Evolutionary conservation across 768 basidiomycete genomes (phyloP).

Genomic region (Vararia minispora): DNA sequence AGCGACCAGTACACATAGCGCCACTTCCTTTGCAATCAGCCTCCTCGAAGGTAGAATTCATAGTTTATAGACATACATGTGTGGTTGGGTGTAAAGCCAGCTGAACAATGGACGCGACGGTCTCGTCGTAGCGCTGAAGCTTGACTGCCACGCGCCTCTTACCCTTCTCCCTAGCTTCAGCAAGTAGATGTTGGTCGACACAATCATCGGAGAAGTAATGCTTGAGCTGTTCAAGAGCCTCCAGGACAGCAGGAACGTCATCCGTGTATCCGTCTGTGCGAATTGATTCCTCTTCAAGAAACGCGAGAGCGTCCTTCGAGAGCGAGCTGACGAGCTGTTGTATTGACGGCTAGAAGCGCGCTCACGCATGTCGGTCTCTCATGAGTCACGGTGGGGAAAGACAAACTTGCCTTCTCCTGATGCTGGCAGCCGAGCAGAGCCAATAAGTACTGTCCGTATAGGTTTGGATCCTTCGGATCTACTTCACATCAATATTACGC

Average conservation of each 20-base stretch:
- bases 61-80: slow-evolving; percentile 69
- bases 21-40: too few species aligned
- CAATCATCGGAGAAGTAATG: slow-evolving; percentile 36
- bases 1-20: slow-evolving; percentile 67
- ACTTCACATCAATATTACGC: slow-evolving; percentile 1
- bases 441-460: slow-evolving; percentile 46
- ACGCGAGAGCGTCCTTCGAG: slow-evolving; percentile 47
- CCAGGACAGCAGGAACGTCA: slow-evolving; percentile 33
- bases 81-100: slow-evolving; percentile 52
- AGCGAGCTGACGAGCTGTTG: slow-evolving; percentile 57
- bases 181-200: slow-evolving; percentile 32
- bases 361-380: background rate
- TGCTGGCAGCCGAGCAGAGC: slow-evolving; percentile 67
- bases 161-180: slow-evolving; percentile 31
- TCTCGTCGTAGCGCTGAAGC: slow-evolving; percentile 33
- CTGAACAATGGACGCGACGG: slow-evolving; percentile 49
- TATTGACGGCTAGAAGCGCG: slow-evolving; percentile 47
- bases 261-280: slow-evolving; percentile 52
- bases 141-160: slow-evolving; percentile 32
- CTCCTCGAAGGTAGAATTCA: too few species aligned
- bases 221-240: slow-evolving; percentile 36
- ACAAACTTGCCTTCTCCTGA: slow-evolving; percentile 61
- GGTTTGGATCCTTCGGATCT: slow-evolving; percentile 33
- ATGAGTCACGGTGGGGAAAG: background rate
- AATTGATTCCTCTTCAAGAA: slow-evolving; percentile 53